Evolutionary conservation across 768 basidiomycete species (phyloP), one percentile per base, ranked within the genome.

Genomic region (Termitomyces sp.): DNA sequence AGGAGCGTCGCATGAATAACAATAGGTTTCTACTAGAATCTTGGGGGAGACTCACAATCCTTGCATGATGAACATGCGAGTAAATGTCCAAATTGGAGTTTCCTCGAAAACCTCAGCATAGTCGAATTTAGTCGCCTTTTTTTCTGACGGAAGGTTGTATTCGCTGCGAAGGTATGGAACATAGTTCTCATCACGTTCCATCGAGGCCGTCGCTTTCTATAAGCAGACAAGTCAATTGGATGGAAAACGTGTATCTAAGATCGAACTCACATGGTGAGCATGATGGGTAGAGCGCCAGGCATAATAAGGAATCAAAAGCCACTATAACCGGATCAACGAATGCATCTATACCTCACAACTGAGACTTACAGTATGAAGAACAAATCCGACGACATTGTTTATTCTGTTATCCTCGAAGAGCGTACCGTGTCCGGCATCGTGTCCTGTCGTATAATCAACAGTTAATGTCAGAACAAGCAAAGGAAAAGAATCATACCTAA

Each of bases 131-230:
- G 74, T 77, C 3, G 78, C 77, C 28, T 66, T 68, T 52, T 70
- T 70, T 63, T 76, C 73, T 5, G 73, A 66, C 0, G 82, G 81
- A 5, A 83, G 70, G 32, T 74, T 72, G 61, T 71, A 79, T 59
- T 77, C 74, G 57, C 73, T 73, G 42, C 75, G 75, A 55, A 74
- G 73, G 59, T 79, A 76, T 49, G 87, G 88, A 6, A 90, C 83
- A 60, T 85, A 89, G 65, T 90, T 91, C 70, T 92, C 89, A 67
- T 94, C 91, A 18, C 86, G 76, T 68, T 89, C 88, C 74, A 91
- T 89, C 0, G 89, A 89, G 45, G 84, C 84, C 58, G 89, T 88
- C 64, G 87, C 86, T 77, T 79, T 80, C 79, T 81, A 55, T n/a
- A 45, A 24, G 32, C 2, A 13, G 5, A 6, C 16, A 11, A n/a